Evolutionary conservation across 2,329 filamentous ascomycete genomes (phyloP), one percentile per base, ranked within the genome.

Genomic region (Lasiodiplodia sp.): DNA sequence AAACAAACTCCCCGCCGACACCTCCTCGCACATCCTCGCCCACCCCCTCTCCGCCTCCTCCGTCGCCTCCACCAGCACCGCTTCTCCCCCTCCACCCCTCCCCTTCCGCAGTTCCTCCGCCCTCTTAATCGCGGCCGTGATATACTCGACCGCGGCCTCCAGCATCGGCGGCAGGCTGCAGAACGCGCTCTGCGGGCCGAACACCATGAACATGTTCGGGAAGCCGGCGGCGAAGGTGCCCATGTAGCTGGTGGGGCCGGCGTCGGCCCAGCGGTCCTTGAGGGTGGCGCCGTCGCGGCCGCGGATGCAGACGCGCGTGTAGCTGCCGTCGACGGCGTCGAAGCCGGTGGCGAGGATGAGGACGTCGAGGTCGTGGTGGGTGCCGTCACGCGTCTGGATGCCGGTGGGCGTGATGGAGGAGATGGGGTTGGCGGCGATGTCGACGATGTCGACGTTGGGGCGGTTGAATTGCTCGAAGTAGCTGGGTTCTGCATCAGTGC

Each of bases 351-450:
- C 81, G 66, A 78, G 71, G 68, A 89, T 78, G 55, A 89, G 83
- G 25, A 82, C 81, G 72, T 89, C 88, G 8, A 87, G 81, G 37
- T 84, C 78, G 68, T 86, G 74, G 31, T 85, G 76, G 38, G 82
- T 75, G 28, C 85, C 86, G 2, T 82, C 82, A 1, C 76, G 77
- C 23, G 86, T 80, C 73, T 83, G 77, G 69, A 88, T 78, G 5
- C 86, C 83, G 16, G 82, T 79, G 2, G 81, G 74, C 2, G 85
- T 82, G 34, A 88, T 77, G 6, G 78, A 74, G 28, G 78, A 78
- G 63, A 88, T 86, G 0, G 76, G 76, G 1, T 81, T 73, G 5
- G 57, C 55, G 3, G 53, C 47, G 1, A 73, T 78, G 3, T 82
- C 83, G 37, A 85, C 78, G 0, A 87, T 74, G 40, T 83, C 77